A percentile compares a stretch with the other conserved stretches of the same genome.
Evolutionary conservation across 441 rosid genomes (phyloP).

Genomic region (Eutrema salsugineum): DNA sequence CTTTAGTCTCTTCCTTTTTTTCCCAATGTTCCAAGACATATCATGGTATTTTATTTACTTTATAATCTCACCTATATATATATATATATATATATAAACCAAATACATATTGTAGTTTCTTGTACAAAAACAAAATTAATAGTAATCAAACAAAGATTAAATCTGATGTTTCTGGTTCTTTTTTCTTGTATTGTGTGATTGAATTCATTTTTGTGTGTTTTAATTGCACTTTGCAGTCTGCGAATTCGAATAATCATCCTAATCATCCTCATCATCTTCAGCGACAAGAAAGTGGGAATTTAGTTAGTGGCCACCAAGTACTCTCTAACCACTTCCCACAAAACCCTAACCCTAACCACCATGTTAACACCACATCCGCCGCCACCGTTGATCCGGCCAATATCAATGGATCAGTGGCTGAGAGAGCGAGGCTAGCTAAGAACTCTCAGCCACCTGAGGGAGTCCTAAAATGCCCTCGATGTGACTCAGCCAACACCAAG

Average conservation of each 20-base stretch:
- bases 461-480: slow-evolving; percentile 32
- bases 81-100: background rate
- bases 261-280: slow-evolving; percentile 26
- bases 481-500: slow-evolving; percentile 35
- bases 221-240: slow-evolving; percentile 22
- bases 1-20: slow-evolving; percentile 22
- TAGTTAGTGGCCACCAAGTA: slow-evolving; percentile 20
- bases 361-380: slow-evolving; percentile 10
- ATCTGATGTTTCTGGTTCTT: background rate
- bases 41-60: slow-evolving; percentile 26
- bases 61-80: slow-evolving; percentile 19
- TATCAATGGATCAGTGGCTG: slow-evolving; percentile 16
- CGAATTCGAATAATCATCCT: slow-evolving; percentile 23
- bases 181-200: slow-evolving; percentile 5
- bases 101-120: slow-evolving; percentile 6
- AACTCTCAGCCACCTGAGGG: slow-evolving; percentile 29
- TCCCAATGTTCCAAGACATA: slow-evolving; percentile 22
- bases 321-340: slow-evolving; percentile 26
- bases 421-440: slow-evolving; percentile 34
- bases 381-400: background rate
- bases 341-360: slow-evolving; percentile 35
- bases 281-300: slow-evolving; percentile 28
- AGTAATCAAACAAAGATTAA: background rate
- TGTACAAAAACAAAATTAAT: background rate
- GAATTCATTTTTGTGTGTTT: background rate